Conservation (phyloP, 495 filamentous ascomycete genomes). For the Jackrogersella minutella region DNA sequence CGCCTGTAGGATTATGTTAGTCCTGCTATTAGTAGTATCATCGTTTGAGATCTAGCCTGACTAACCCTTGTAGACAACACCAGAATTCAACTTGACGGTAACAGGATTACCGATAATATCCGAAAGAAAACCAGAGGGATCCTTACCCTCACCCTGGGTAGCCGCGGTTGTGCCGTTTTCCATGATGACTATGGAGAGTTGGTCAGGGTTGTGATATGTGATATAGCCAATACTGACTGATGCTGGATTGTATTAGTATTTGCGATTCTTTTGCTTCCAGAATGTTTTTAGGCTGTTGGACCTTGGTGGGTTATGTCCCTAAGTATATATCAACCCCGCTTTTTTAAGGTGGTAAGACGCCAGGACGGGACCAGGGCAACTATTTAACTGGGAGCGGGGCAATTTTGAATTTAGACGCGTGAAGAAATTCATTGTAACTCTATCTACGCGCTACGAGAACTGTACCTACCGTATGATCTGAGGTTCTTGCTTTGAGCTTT, state of each 20-base stretch:
- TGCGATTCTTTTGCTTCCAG: neutral
- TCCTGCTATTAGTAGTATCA: neutral
- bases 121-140: constrained; percentile 88
- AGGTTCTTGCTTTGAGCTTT: no score
- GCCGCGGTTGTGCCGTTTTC: constrained; percentile 68
- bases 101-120: constrained; percentile 93
- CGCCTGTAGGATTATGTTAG: constrained; percentile 61
- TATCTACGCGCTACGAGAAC: no score
- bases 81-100: constrained; percentile 94
- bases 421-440: neutral
- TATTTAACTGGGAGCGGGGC: neutral
- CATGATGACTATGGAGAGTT: constrained; percentile 57
- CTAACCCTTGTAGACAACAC: constrained; percentile 92
- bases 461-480: no score
- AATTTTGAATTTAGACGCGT: neutral
- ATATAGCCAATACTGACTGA: neutral
- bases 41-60: constrained; percentile 3
- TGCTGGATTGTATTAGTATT: neutral
- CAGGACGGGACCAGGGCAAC: no score
- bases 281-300: neutral
- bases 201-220: neutral
- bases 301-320: neutral
- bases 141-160: constrained; percentile 72
- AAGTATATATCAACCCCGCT: no score
- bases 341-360: neutral